A percentile compares a stretch with the other conserved stretches of the same genome.
phyloP scores from a whole-genome alignment of 805 yeast genomes.

The Yarrowia yakushimensis region DNA sequence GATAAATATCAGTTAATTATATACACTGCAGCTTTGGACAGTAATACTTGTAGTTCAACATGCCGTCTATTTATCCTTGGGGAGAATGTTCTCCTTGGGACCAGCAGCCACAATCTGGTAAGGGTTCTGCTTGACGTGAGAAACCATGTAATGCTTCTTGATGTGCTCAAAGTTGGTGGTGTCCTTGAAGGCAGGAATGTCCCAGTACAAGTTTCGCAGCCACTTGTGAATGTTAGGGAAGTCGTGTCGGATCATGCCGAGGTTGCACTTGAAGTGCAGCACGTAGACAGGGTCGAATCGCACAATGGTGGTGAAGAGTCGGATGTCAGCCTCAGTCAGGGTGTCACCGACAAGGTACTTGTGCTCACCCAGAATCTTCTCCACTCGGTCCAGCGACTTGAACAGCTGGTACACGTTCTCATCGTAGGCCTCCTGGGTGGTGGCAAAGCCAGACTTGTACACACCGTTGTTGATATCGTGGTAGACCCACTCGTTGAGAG shows the following conservation, averaged over 20 bases:
- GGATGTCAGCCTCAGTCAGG: constrained; percentile 86
- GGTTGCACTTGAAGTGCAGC: constrained; percentile 92
- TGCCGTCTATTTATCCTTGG: constrained; percentile 41
- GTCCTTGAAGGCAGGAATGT: constrained; percentile 61
- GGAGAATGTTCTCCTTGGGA: constrained; percentile 72
- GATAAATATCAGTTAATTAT: not conserved
- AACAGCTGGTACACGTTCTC: constrained; percentile 61
- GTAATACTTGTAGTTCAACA: no score
- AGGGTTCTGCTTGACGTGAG: constrained; percentile 79
- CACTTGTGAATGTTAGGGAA: constrained; percentile 78
- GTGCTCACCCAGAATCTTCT: constrained; percentile 48
- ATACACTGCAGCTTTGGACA: not conserved
- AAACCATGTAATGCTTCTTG: constrained; percentile 84
- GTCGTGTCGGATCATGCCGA: constrained; percentile 71
- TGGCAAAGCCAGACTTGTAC: constrained; percentile 87
- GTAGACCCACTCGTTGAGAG: constrained; percentile 75
- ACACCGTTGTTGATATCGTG: constrained; percentile 88
- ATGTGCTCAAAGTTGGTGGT: constrained; percentile 89
- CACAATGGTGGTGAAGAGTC: constrained; percentile 80
- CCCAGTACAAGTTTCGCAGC: constrained; percentile 83
- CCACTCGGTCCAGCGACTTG: constrained; percentile 65
- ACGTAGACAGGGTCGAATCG: constrained; percentile 92
- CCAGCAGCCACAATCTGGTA: constrained; percentile 82
- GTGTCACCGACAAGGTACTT: constrained; percentile 55
- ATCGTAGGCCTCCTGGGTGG: constrained; percentile 77